Evolutionary conservation across 1,284 basidiomycete genomes (phyloP), one percentile per base, ranked within the genome.

Genomic region (Wolfiporia cocos): DNA sequence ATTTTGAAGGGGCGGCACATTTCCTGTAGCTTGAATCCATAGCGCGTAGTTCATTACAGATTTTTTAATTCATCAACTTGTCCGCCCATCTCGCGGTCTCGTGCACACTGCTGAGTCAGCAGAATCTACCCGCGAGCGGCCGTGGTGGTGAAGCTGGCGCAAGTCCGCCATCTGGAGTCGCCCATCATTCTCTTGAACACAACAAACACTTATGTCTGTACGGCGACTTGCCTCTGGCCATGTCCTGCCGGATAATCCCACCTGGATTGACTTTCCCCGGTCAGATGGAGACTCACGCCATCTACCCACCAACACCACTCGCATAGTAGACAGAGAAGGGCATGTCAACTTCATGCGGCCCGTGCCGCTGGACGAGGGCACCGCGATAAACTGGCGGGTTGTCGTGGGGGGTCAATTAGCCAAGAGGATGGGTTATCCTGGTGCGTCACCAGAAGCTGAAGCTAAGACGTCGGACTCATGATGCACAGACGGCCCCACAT

Each of bases 281-380:
- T 71, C 76, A 2, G 86, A 89, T 44, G 86, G 84, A 14, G 66
- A 76, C 46, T 34, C 57, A 1, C 46, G 44, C 7, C 60, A 59
- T 17, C 81, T 77, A 73, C 86, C 85, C 1, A 60, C 56, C 19
- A 77, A 81, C 42, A 83, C 73, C 4, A 67, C 63, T 10, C 62
- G 65, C 41, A 53, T 68, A 3, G 68, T 83, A 7, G 78, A 82
- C 51, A 34, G 42, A 6, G 74, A 77, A 4, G 81, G 82, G 3
- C 64, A 77, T 39, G 78, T 89, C 22, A 88, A 89, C 54, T 89
- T 63, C 59, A 81, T 81, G 73, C 67, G 74, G 11, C 66, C 66
- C 1, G 57, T 83, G 1, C 57, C 55, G 4, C 48, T 73, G 12
- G 73, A 81, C 32, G 73, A 81, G 36, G 56, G 66, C 18, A 55